Conservation (phyloP, 164 flowering plant genomes). For the Aristolochia californica region DNA sequence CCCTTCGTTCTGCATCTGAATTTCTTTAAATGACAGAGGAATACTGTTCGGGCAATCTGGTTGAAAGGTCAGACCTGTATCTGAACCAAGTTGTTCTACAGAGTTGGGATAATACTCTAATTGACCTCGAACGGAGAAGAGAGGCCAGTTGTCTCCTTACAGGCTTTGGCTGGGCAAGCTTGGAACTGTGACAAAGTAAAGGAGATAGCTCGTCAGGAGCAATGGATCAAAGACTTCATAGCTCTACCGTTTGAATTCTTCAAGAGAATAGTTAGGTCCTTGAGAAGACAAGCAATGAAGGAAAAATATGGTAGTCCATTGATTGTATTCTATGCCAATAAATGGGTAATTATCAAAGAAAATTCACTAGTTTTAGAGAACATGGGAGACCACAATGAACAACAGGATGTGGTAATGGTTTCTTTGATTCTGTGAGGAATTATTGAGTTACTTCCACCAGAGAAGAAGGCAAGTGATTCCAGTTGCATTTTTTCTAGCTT, state of each 20-base stretch:
- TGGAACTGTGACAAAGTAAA: slow-evolving; percentile 52
- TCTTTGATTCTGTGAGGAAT: slow-evolving; percentile 39
- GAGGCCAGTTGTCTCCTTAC: slow-evolving; percentile 51
- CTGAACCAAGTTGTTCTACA: slow-evolving; percentile 84
- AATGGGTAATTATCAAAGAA: slow-evolving; percentile 61
- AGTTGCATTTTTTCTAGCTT: slow-evolving; percentile 68
- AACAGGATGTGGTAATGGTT: slow-evolving; percentile 14
- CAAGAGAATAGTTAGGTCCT: slow-evolving; percentile 59
- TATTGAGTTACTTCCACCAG: slow-evolving; percentile 45
- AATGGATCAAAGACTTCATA: slow-evolving; percentile 77
- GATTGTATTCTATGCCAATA: slow-evolving; percentile 71
- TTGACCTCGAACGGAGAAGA: slow-evolving; percentile 73
- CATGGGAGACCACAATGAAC: slow-evolving; percentile 11
- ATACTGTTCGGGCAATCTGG: slow-evolving; percentile 47
- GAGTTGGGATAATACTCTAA: slow-evolving; percentile 78
- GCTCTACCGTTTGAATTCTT: slow-evolving; percentile 70
- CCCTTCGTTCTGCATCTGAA: slow-evolving; percentile 79
- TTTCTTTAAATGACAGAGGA: slow-evolving; percentile 83
- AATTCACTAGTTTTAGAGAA: slow-evolving; percentile 45
- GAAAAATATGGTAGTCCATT: slow-evolving; percentile 78
- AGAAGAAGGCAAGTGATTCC: slow-evolving; percentile 53
- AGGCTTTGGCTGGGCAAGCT: slow-evolving; percentile 33
- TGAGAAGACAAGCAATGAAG: slow-evolving; percentile 93
- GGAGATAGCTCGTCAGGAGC: slow-evolving; percentile 44
- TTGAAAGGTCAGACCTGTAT: slow-evolving; percentile 64